Evolutionary conservation across 148 eudicot genomes (phyloP), one percentile per base, ranked within the genome.

Genomic region (Amaranthus hypochondriacus): DNA sequence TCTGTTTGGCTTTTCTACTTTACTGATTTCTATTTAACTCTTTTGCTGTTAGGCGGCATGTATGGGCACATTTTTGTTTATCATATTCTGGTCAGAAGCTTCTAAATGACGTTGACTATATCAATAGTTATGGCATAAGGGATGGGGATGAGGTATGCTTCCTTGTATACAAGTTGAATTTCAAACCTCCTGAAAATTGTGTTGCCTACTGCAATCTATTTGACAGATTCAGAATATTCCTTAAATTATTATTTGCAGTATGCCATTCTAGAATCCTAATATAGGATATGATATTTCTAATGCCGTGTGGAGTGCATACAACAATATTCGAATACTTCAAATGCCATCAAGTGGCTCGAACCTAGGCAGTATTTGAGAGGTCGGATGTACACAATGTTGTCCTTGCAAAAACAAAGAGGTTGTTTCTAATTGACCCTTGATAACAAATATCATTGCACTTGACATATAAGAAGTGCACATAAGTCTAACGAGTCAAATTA

Each of bases 51-150:
- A 94, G 98, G 98, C 75, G 79, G 46, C 93, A 89, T 77, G 90
- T 91, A 8, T 91, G 98, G 98, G 90, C 91, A 44, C 89, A 92
- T 76, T 94, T 91, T 81, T 94, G 98, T 83, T 85, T 94, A 68
- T 81, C 86, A 70, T 87, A 87, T 81, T 82, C 80, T 69, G 88
- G 88, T 71, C 81, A 88, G 74, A 90, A 84, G 89, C 89, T 94
- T 53, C 65, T 88, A 66, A 62, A 57, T 66, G 96, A 91, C 71
- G 67, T 48, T 3, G 88, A 81, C 63, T 68, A 64, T 53, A 74
- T 94, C n/a, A 77, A 74, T 67, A 79, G 66, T 75, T 83, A 82
- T 70, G 87, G 90, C 72, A 86, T 94, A 70, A 82, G 72, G 75
- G 93, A 93, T 47, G 92, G 98, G 64, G 98, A 93, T 82, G 80